Conservation (phyloP, 2,329 filamentous ascomycete species). For the Colletotrichum simmondsii region DNA sequence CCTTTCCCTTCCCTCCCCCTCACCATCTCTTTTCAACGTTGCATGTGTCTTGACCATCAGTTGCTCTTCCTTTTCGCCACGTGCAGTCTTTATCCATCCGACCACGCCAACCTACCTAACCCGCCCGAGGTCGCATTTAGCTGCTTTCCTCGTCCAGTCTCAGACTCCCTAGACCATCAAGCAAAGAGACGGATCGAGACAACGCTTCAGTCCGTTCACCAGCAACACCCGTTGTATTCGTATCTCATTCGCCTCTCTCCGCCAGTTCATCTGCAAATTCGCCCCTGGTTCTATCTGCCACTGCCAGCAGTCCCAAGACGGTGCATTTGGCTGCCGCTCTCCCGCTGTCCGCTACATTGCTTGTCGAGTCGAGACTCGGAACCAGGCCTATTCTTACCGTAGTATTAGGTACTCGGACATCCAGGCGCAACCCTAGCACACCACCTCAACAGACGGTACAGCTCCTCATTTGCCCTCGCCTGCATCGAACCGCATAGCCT, state of each 20-base stretch:
- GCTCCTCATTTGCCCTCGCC: constrained; percentile 18
- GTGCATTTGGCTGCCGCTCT: constrained; percentile 30
- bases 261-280: constrained; percentile 12
- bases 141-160: not conserved
- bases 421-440: constrained; percentile 28
- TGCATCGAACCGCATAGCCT: constrained; percentile 24
- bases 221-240: constrained; percentile 1
- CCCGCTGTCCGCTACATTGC: constrained; percentile 26
- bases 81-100: not conserved
- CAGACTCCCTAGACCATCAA: not conserved
- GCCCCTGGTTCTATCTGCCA: constrained; percentile 9
- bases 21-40: not conserved
- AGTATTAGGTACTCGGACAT: constrained; percentile 5
- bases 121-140: not conserved
- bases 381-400: constrained; percentile 24
- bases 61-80: not conserved
- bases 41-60: constrained; percentile 11
- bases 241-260: constrained; percentile 11
- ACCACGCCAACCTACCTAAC: constrained; percentile 7
- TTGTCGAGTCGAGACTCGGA: constrained; percentile 17
- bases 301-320: constrained; percentile 14
- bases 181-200: not conserved
- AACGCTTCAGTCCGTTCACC: constrained; percentile 10
- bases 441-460: constrained; percentile 27
- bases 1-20: not conserved